Evolutionary conservation across 768 basidiomycete species (phyloP).

Genomic region (Termitomyces sp.): DNA sequence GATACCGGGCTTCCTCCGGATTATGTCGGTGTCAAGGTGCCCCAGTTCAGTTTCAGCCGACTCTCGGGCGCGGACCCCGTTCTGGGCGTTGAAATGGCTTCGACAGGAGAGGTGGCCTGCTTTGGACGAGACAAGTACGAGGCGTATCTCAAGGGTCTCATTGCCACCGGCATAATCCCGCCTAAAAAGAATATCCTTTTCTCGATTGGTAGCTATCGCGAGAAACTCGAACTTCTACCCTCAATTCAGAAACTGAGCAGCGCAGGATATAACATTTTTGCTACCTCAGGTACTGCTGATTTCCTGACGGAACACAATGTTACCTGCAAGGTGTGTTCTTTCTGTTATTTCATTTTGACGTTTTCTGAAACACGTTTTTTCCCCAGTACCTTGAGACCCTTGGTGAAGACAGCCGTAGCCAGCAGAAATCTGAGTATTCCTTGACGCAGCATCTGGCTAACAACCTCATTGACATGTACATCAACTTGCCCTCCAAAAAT

Average conservation of each 20-base stretch:
- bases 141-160: conserved; percentile 94
- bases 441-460: conserved; percentile 94
- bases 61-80: conserved; percentile 97
- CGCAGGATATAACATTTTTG: conserved; percentile 94
- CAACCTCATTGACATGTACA: conserved; percentile 98
- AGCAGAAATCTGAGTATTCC: conserved; percentile 96
- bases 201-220: conserved; percentile 94
- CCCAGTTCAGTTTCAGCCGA: conserved; percentile 98
- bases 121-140: conserved; percentile 98
- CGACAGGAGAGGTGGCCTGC: conserved; percentile 98
- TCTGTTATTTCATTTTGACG: background rate
- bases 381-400: conserved; percentile 84
- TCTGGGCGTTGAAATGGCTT: conserved; percentile 99
- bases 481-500: conserved; percentile 98
- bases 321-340: conserved; percentile 74
- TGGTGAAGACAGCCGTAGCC: conserved; percentile 62
- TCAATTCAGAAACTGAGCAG: conserved; percentile 92
- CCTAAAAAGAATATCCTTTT: conserved; percentile 98
- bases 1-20: conserved; percentile 81
- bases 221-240: conserved; percentile 94
- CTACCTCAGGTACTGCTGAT: conserved; percentile 94
- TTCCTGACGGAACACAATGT: conserved; percentile 97
- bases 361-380: background rate
- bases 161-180: conserved; percentile 90
- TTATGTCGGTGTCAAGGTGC: conserved; percentile 98